These are phyloP conservation scores for Tulasnella sp. DNA, from an alignment of 768 basidiomycete species.

Conservation along the genomic window DNA sequence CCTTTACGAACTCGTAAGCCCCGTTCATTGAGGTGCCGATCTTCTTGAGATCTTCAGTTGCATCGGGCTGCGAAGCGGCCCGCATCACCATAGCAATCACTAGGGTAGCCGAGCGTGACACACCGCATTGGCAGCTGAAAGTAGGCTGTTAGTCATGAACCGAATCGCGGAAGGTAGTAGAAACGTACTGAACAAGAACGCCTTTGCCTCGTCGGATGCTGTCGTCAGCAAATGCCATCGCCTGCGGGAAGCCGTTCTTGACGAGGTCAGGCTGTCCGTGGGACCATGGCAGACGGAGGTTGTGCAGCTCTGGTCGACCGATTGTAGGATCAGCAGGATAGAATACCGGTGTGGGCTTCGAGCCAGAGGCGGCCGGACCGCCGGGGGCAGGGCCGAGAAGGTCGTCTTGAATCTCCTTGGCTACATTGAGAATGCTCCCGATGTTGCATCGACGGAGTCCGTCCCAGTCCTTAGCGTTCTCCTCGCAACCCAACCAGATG, in stretches of 20 bases:
- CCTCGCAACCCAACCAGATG: constrained; percentile 87
- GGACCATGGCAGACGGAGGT: constrained; percentile 87
- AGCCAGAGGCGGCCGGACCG: constrained; percentile 34
- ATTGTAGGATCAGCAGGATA: constrained; percentile 61
- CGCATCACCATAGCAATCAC: constrained; percentile 92
- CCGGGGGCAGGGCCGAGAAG: constrained; percentile 38
- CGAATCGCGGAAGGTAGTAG: background rate
- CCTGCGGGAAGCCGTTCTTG: constrained; percentile 67
- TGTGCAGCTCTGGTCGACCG: constrained; percentile 76
- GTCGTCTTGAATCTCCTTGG: constrained; percentile 67
- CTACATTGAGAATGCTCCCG: constrained; percentile 81
- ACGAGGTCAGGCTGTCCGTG: constrained; percentile 92
- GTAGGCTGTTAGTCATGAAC: constrained; percentile 25
- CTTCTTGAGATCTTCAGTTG: constrained; percentile 64
- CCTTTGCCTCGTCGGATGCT: constrained; percentile 72
- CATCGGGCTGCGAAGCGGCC: constrained; percentile 68
- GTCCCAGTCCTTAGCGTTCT: constrained; percentile 81
- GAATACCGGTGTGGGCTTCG: constrained; percentile 42
- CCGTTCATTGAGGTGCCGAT: constrained; percentile 66
- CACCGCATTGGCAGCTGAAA: constrained; percentile 84
- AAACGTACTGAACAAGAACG: constrained; percentile 79
- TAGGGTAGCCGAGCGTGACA: constrained; percentile 85
- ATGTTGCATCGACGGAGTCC: constrained; percentile 67
- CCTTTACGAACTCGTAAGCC: constrained; percentile 84
- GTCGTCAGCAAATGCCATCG: constrained; percentile 76